A percentile compares a stretch with the other conserved stretches of the same genome.
Evolutionary conservation across 495 filamentous ascomycete species (phyloP).

Genomic region (Xylaria intraflava): DNA sequence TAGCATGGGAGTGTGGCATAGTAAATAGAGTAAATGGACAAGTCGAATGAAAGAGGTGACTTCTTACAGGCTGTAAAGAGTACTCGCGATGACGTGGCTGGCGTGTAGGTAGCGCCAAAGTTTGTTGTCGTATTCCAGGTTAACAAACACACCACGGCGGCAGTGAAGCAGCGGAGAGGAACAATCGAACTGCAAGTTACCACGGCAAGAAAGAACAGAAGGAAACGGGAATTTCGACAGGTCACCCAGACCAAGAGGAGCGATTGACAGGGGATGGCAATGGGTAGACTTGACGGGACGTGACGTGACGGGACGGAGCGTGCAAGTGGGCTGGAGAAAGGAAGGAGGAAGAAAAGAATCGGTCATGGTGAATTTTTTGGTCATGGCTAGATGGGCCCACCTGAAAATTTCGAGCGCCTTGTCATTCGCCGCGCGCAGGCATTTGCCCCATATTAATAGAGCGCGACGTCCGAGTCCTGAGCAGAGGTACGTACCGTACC

Average conservation of each 20-base stretch:
- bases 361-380: background rate
- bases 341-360: conserved; percentile 26
- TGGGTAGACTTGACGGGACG: conserved; percentile 17
- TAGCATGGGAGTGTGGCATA: background rate
- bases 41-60: background rate
- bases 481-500: no score
- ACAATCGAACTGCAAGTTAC: background rate
- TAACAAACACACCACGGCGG: conserved; percentile 5
- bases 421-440: background rate
- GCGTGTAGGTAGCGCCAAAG: background rate
- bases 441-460: background rate
- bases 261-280: conserved; percentile 32
- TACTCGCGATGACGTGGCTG: background rate
- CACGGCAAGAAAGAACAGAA: conserved; percentile 29
- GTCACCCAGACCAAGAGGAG: conserved; percentile 28
- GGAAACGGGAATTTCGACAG: conserved; percentile 33
- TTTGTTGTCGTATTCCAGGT: background rate
- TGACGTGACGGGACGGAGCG: conserved; percentile 26
- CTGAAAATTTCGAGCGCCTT: background rate
- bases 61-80: background rate
- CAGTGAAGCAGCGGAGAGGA: conserved; percentile 8
- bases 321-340: conserved; percentile 25
- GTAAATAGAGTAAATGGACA: background rate
- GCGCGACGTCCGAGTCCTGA: no score
- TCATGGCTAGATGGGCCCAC: background rate